phyloP scores from a whole-genome alignment of 495 filamentous ascomycete genomes.

The Barbatosphaeria neglecta region DNA sequence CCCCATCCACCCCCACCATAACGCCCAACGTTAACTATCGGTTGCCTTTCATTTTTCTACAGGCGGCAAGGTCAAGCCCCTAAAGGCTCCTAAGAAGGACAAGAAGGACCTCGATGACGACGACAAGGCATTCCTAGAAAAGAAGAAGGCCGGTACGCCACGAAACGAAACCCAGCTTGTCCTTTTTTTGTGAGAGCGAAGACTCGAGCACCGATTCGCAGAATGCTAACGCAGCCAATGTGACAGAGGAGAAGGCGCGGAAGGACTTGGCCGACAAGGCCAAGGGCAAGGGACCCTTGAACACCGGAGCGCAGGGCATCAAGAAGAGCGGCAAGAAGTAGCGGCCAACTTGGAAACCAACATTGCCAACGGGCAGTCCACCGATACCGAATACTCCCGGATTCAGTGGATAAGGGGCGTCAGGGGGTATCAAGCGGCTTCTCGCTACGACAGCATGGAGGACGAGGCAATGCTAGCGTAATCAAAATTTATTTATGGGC shows the following conservation, averaged over 20 bases:
- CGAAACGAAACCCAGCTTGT: too few species aligned
- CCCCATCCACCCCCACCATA: not conserved
- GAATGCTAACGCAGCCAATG: too few species aligned
- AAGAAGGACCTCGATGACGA: constrained; percentile 67
- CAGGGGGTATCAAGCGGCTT: too few species aligned
- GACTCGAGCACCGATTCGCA: too few species aligned
- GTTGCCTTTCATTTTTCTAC: too few species aligned
- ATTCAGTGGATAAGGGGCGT: too few species aligned
- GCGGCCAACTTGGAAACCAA: too few species aligned
- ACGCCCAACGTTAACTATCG: too few species aligned
- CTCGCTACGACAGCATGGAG: too few species aligned
- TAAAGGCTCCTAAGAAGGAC: constrained; percentile 71
- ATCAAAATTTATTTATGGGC: not conserved
- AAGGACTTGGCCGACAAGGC: constrained; percentile 59
- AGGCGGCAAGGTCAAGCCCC: constrained; percentile 80
- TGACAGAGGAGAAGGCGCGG: constrained; percentile 67
- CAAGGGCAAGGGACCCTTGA: constrained; percentile 47
- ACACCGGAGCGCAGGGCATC: constrained; percentile 70
- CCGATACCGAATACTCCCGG: too few species aligned
- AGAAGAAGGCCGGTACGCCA: constrained; percentile 56
- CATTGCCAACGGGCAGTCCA: not conserved
- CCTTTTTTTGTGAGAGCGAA: too few species aligned
- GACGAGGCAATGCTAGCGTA: not conserved
- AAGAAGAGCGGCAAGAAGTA: constrained; percentile 90
- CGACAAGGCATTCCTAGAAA: constrained; percentile 62